Evolutionary conservation across 495 filamentous ascomycete species (phyloP), one percentile per base, ranked within the genome.

Genomic region (Tuber microsphaerosporum): DNA sequence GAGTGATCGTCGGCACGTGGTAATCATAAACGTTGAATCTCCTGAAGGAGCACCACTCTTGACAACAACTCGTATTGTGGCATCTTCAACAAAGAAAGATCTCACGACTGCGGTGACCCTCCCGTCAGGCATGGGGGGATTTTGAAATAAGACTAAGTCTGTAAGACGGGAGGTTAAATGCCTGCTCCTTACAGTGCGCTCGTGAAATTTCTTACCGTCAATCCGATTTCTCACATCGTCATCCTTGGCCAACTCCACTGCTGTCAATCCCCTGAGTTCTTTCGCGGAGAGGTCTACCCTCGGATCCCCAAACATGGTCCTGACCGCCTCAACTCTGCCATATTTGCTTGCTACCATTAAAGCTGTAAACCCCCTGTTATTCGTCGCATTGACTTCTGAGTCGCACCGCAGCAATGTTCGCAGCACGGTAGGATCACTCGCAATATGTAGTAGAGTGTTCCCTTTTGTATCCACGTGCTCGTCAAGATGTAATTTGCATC

Each of bases 271-370:
- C 72, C 96, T 89, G 19, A 92, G 83, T 78, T 99, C 96, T 82
- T 92, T 93, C 41, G 93, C 89, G 46, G 90, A 88, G 2, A 93
- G 85, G 83, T 99, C 96, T 8, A 97, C 93, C 74, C 96, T 86
- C 22, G 92, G 87, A 83, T 98, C 96, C 70, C 89, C 87, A 82
- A 97, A 97, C 19, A 99, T 86, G 22, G 90, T 90, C 74, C 94
- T 89, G 10, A 99, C 94, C 87, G 94, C 91, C 77, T 97, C 95
- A 26, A 97, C 91, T 69, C 96, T 89, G 39, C 94, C 95, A 81
- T 97, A 99, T 84, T 99, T 99, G 86, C 94, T 97, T n/a, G 94
- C 94, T 74, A 98, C 92, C 96, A 99, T 99, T 72, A 99, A 85
- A 1, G 96, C 89, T 0, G 96, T 99, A 80, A 98, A 98, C 70